Evolutionary conservation across 805 yeast species (phyloP), one percentile per base, ranked within the genome.

Genomic region (Cyberlindnera saturnus): DNA sequence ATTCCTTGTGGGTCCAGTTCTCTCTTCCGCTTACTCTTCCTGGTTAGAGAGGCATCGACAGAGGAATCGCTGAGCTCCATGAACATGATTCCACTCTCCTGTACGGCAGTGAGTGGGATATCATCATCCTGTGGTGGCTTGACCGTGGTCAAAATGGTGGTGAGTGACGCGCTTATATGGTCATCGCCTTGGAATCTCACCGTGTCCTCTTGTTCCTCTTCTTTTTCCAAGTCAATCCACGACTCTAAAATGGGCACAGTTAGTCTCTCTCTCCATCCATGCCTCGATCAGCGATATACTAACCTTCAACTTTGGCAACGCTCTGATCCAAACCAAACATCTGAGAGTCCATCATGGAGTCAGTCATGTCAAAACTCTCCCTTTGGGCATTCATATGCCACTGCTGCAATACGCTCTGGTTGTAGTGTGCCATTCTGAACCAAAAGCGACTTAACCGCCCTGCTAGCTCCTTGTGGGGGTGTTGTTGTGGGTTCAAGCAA

Each of bases 11-110:
- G 45, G 37, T 17, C 23, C 38, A 14, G 37, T 20, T 17, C 36
- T 30, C 36, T 34, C 26, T 33, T 40, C 17, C 40, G 37, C 32
- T 36, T 42, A 34, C 41, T 43, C 33, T 14, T 32, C 17, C 34
- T 43, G 11, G 28, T 23, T 6, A 23, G 28, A 23, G 28, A 23
- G 11, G 28, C 28, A 23, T 23, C 28, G 28, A 23, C 11, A 18
- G 38, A 36, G 15, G 38, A 23, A 11, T 36, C 38, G 19, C 38
- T 36, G 16, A 36, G 18, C 20, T 36, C 38, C 38, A 26, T 36
- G 18, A 36, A 36, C 17, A 17, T 26, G 20, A 18, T n/a, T 4
- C 23, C 14, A 4, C 28, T 14, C 26, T 34, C 26, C 6, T 34
- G 26, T n/a, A 26, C n/a, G 3, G n/a, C 20, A 23, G 28, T 23